A percentile compares a stretch with the other conserved stretches of the same genome.
These are phyloP conservation scores for Coprinopsis sp. DNA, from an alignment of 768 basidiomycete genomes.

Conservation along the genomic window DNA sequence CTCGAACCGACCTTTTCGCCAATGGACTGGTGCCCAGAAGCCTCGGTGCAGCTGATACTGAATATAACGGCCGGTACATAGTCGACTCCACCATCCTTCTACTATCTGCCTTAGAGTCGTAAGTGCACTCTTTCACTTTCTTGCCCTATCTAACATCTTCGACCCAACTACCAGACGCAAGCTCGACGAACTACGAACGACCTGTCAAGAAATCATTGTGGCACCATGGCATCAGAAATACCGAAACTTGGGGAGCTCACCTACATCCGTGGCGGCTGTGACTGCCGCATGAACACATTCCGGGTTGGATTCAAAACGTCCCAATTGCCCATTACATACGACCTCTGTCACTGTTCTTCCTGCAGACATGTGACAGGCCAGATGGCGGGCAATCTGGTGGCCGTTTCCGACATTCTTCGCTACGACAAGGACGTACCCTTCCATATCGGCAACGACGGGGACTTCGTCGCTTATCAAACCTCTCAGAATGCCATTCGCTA, in stretches of 20 bases:
- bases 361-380: slow-evolving; percentile 22
- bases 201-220: no score
- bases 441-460: slow-evolving; percentile 6
- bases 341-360: slow-evolving; percentile 21
- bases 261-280: slow-evolving; percentile 23
- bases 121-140: no score
- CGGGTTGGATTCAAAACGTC: slow-evolving; percentile 16
- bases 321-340: slow-evolving; percentile 15
- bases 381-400: slow-evolving; percentile 12
- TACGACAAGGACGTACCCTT: slow-evolving; percentile 3
- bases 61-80: no score
- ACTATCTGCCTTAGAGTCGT: no score
- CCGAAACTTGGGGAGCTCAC: slow-evolving; percentile 16
- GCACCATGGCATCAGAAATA: no score
- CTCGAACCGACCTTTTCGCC: no score
- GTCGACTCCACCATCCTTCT: no score
- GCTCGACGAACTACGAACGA: no score
- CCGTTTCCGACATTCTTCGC: neutral
- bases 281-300: slow-evolving; percentile 21
- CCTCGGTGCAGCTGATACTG: no score
- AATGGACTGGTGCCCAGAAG: no score
- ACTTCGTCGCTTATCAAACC: slow-evolving; percentile 21
- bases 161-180: no score
- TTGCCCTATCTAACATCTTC: no score
- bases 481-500: slow-evolving; percentile 18